These are phyloP conservation scores for Cydonia oblonga DNA, from an alignment of 331 rosid species.

Conservation along the genomic window DNA sequence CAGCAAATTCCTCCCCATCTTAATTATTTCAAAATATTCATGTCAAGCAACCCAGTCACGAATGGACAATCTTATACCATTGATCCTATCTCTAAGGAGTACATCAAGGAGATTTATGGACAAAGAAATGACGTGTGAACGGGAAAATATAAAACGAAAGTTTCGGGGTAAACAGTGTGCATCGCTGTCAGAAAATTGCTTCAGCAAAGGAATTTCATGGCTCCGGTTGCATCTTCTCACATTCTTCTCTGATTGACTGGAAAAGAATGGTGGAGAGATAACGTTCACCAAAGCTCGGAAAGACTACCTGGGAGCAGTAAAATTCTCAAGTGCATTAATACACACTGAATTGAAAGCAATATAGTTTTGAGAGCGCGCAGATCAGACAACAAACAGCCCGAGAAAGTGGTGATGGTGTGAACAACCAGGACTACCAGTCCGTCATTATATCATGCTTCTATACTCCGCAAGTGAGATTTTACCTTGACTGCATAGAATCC, in stretches of 20 bases:
- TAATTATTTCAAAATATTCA: too few relatives aligned
- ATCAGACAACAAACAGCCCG: neutral
- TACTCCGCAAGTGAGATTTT: neutral
- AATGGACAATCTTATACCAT: too few relatives aligned
- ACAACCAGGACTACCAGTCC: neutral
- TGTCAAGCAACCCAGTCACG: too few relatives aligned
- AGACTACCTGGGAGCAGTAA: conserved; percentile 52
- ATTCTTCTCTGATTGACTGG: conserved; percentile 85
- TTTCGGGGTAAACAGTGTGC: neutral
- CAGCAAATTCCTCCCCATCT: too few relatives aligned
- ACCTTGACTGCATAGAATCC: neutral
- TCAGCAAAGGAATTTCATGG: conserved; percentile 26
- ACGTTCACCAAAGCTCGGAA: conserved; percentile 92
- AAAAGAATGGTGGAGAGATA: conserved; percentile 73
- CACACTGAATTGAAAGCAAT: neutral
- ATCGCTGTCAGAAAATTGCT: neutral
- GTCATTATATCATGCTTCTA: neutral
- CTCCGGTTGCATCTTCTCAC: conserved; percentile 90
- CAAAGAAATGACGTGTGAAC: too few relatives aligned
- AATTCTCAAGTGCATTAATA: neutral
- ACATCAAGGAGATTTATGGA: too few relatives aligned
- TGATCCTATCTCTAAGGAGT: too few relatives aligned
- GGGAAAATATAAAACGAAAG: too few relatives aligned
- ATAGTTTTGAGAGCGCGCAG: neutral
- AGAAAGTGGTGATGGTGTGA: neutral